Evolutionary conservation across 1,284 basidiomycete species (phyloP), one percentile per base, ranked within the genome.

Genomic region (Sporisorium iseilematis-ciliati): DNA sequence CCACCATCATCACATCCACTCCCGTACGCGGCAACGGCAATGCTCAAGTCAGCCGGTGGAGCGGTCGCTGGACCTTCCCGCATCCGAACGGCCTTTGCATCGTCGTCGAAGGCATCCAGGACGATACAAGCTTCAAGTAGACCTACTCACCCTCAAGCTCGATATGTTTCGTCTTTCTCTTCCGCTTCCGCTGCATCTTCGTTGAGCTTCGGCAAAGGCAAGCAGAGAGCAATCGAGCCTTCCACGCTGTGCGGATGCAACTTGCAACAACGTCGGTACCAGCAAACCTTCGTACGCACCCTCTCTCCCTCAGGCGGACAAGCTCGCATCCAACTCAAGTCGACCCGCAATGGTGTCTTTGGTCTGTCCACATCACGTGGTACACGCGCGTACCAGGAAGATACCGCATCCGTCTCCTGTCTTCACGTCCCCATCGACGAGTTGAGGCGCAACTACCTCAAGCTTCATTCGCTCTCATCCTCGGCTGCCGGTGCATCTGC

Each of bases 351-450:
- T 18, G 73, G 73, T 33, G 77, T 80, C 38, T 80, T 73, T 49
- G 78, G 78, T 4, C 59, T 76, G 7, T 65, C 70, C 12, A 78
- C 78, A 0, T 68, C 77, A 10, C 74, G 83, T 20, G 83, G 83
- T 11, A 75, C 75, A 5, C 78, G 83, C 0, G 65, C 78, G 2
- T 75, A 75, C 38, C 83, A 84, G 46, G 82, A 84, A 59, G 83
- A 84, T 42, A 79, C 83, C 26, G 72, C 66, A 11, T 76, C 75
- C 2, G 78, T 79, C n/a, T 70, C 78, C 10, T 85, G 83, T 40
- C 56, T 85, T 8, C 65, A 68, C n/a, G 53, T 85, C 0, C 75
- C 78, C 18, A 57, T 77, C 16, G 25, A 69, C 16, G 78, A 80
- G 55, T 62, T 84, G 18, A 64, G 75, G 5, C 40, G 61, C 26